A percentile compares a stretch with the other conserved stretches of the same genome.
phyloP scores from a whole-genome alignment of 176 grass and related monocot species.

The Paspalum notatum region DNA sequence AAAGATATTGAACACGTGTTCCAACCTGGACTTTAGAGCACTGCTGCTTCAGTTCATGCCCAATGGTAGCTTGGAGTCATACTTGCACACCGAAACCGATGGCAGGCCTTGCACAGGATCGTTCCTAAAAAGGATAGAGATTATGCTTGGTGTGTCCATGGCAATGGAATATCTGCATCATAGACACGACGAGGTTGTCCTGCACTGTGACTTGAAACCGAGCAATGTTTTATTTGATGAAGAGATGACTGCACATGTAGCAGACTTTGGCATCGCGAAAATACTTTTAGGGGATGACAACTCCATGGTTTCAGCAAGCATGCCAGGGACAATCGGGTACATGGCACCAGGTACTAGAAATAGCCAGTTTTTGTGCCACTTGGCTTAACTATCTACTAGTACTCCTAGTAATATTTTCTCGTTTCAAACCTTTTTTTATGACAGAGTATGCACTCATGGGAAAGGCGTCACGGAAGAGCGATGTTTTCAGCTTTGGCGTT shows the following conservation, averaged over 20 bases:
- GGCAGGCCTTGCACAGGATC: not conserved
- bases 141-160: not conserved
- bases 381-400: too few relatives aligned
- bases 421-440: not conserved
- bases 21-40: slow-evolving; percentile 1
- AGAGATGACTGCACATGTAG: not conserved
- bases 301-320: not conserved
- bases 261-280: not conserved
- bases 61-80: not conserved
- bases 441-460: not conserved
- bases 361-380: not conserved
- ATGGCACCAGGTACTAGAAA: not conserved
- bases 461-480: not conserved
- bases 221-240: not conserved
- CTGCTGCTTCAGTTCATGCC: slow-evolving; percentile 4
- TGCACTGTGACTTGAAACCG: slow-evolving; percentile 1
- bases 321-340: not conserved
- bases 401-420: not conserved
- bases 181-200: not conserved
- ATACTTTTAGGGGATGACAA: not conserved
- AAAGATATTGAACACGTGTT: not conserved
- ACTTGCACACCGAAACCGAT: not conserved
- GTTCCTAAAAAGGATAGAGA: not conserved
- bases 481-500: not conserved
- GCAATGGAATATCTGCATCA: slow-evolving; percentile 5